Percentiles rank a stretch among this genome's conserved stretches.
Evolutionary conservation across 1,139 yeast genomes (phyloP).

Genomic region (Wickerhamiella pararugosa): DNA sequence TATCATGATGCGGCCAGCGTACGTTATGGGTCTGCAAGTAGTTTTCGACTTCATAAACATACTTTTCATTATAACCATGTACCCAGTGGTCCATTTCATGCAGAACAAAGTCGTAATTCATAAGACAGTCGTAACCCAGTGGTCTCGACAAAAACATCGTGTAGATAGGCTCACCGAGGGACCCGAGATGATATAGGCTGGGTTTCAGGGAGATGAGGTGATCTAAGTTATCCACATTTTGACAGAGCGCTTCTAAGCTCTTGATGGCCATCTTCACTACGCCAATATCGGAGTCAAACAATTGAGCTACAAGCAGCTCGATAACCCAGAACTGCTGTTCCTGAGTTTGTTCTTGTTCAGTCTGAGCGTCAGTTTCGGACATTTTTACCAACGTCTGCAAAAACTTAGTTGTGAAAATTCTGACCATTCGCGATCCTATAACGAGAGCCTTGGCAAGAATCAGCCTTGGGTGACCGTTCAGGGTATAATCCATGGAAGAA

Average conservation of each 20-base stretch:
- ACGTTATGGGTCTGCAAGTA: slow-evolving; percentile 21
- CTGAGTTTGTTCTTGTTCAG: slow-evolving; percentile 9
- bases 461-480: slow-evolving; percentile 55
- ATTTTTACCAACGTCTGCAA: slow-evolving; percentile 30
- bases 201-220: slow-evolving; percentile 34
- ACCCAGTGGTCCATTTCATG: slow-evolving; percentile 48
- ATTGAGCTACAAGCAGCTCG: slow-evolving; percentile 45
- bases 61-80: slow-evolving; percentile 36
- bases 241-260: slow-evolving; percentile 35
- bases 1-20: not conserved
- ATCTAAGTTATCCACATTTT: slow-evolving; percentile 29
- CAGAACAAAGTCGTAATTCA: slow-evolving; percentile 37
- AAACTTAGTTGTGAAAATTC: slow-evolving; percentile 41
- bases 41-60: slow-evolving; percentile 39
- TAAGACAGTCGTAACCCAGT: slow-evolving; percentile 39
- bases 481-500: slow-evolving; percentile 43
- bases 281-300: slow-evolving; percentile 49
- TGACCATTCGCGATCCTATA: slow-evolving; percentile 37
- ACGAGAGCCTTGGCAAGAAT: slow-evolving; percentile 51
- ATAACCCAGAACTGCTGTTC: slow-evolving; percentile 28
- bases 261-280: slow-evolving; percentile 46
- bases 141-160: slow-evolving; percentile 41
- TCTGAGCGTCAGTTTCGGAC: not conserved
- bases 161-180: slow-evolving; percentile 33
- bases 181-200: slow-evolving; percentile 31